phyloP scores from a whole-genome alignment of 805 yeast species.

The Yarrowia sp. region DNA sequence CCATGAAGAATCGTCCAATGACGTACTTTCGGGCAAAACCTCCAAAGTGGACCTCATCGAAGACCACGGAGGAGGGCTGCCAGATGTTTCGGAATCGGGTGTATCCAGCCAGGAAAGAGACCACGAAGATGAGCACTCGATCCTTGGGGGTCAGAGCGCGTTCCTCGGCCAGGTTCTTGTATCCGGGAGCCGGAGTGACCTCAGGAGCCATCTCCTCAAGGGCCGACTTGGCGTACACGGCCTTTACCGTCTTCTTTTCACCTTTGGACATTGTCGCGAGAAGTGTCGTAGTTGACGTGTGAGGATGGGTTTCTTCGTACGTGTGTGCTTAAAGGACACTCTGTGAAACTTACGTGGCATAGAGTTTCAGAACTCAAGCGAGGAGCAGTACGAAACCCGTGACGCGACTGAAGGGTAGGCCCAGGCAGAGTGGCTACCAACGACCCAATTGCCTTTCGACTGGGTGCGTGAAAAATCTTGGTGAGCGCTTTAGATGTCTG shows the following conservation, averaged over 20 bases:
- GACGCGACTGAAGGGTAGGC: constrained; percentile 2
- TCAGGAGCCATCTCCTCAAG: constrained; percentile 39
- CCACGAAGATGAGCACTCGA: constrained; percentile 45
- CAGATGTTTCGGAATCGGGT: constrained; percentile 69
- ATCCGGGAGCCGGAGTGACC: constrained; percentile 19
- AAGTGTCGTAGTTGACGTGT: constrained; percentile 22
- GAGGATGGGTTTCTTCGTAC: constrained; percentile 23
- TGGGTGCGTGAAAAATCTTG: no score
- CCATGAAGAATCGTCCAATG: constrained; percentile 68
- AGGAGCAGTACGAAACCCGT: constrained; percentile 4
- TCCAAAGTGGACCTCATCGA: constrained; percentile 90
- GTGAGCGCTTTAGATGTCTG: neutral
- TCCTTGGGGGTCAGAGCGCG: constrained; percentile 40
- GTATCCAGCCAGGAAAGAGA: constrained; percentile 59
- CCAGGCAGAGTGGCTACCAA: no score
- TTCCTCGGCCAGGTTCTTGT: constrained; percentile 35
- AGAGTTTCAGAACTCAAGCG: constrained; percentile 24
- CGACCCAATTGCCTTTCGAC: no score
- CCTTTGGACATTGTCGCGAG: constrained; percentile 35
- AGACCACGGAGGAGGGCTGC: constrained; percentile 81
- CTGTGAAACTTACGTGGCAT: constrained; percentile 36
- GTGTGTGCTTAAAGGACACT: constrained; percentile 36
- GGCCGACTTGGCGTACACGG: constrained; percentile 35
- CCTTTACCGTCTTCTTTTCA: constrained; percentile 28
- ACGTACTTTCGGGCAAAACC: constrained; percentile 89